Percentiles rank a stretch among this genome's conserved stretches.
Evolutionary conservation across 306 rosid species (phyloP).

Genomic region (Arachis stenosperma): DNA sequence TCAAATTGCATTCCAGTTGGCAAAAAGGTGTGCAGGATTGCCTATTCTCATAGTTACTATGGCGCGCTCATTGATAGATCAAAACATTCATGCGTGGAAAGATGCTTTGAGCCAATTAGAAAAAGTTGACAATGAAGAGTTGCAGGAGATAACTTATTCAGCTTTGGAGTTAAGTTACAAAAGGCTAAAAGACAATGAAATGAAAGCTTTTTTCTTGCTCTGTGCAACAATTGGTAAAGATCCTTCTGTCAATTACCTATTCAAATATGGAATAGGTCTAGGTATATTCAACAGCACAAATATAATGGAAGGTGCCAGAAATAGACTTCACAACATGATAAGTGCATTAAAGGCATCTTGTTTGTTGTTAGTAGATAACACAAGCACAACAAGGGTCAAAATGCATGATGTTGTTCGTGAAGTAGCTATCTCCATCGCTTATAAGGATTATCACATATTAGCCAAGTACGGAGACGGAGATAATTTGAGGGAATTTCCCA

Average conservation of each 20-base stretch:
- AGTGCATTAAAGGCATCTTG: background rate
- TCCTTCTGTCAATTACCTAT: background rate
- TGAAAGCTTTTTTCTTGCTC: slow-evolving; percentile 19
- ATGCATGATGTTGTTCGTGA: slow-evolving; percentile 36
- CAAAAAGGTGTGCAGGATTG: slow-evolving; percentile 3
- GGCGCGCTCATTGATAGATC: background rate
- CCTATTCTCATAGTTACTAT: background rate
- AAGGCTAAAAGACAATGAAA: background rate
- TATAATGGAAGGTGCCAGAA: slow-evolving; percentile 9
- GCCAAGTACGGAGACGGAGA: too few species aligned
- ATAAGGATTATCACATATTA: background rate
- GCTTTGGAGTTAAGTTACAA: slow-evolving; percentile 32
- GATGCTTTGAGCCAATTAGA: slow-evolving; percentile 1
- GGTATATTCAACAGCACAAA: slow-evolving; percentile 3
- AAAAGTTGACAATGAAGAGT: background rate
- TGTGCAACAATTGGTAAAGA: background rate
- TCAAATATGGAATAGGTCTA: slow-evolving; percentile 8
- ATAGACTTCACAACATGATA: background rate
- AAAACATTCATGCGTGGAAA: background rate
- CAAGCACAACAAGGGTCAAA: accelerated
- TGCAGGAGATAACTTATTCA: background rate
- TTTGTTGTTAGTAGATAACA: background rate
- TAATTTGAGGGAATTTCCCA: background rate
- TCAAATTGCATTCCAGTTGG: background rate
- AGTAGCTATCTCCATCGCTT: slow-evolving; percentile 13